These are phyloP conservation scores for Paramecium tetraurelia DNA, from an alignment of 73 alveolate species.

Conservation along the genomic window DNA sequence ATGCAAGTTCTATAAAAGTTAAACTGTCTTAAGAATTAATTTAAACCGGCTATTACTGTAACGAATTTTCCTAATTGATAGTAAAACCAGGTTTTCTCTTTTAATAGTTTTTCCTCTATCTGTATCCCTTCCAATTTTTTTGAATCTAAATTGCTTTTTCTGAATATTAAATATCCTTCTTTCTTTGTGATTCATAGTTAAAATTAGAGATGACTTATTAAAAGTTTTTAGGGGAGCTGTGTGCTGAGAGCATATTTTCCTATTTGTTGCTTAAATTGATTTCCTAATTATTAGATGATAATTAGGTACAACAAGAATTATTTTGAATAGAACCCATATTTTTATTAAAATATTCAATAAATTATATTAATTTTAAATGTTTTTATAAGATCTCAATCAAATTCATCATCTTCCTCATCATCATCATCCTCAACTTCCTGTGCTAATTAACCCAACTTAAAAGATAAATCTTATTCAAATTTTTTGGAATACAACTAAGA, in stretches of 20 bases:
- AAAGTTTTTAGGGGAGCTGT: background rate
- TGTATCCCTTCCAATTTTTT: conserved; percentile 23
- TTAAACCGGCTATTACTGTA: background rate
- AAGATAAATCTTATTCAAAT: background rate
- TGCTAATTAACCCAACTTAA: background rate
- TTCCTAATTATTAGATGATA: background rate
- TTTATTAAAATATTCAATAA: background rate
- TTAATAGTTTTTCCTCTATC: background rate
- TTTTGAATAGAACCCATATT: background rate
- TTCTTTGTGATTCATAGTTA: background rate
- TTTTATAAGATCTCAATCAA: background rate
- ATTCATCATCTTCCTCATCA: background rate
- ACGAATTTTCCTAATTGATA: background rate
- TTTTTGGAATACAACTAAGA: background rate
- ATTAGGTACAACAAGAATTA: background rate
- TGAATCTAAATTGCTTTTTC: background rate
- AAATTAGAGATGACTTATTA: background rate
- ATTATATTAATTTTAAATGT: background rate
- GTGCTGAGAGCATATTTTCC: background rate
- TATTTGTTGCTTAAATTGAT: background rate
- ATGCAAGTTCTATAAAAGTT: background rate
- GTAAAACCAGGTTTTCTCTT: background rate
- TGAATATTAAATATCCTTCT: background rate
- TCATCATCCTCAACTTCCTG: background rate
- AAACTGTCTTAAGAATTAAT: background rate